Evolutionary conservation across 2,329 filamentous ascomycete genomes (phyloP).

Genomic region (Epichloe baconii): DNA sequence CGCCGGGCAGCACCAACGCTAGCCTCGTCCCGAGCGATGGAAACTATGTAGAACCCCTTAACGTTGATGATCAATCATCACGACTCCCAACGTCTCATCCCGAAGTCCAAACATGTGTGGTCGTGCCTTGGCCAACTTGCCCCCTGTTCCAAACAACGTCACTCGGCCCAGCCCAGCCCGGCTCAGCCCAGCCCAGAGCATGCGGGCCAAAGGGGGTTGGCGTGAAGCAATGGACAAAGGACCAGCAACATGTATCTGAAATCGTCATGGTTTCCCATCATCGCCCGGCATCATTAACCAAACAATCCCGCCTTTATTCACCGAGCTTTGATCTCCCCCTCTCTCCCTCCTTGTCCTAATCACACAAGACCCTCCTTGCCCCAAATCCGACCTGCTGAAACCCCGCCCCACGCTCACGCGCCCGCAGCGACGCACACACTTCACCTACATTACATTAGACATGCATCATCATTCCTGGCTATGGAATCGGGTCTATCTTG

Average conservation of each 20-base stretch:
- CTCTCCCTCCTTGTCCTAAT: too few relatives aligned
- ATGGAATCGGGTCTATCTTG: background rate
- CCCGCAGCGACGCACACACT: too few relatives aligned
- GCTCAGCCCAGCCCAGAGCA: too few relatives aligned
- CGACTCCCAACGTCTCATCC: too few relatives aligned
- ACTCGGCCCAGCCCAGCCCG: too few relatives aligned
- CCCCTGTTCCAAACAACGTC: background rate
- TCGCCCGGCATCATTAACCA: background rate
- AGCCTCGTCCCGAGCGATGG: background rate
- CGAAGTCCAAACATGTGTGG: background rate
- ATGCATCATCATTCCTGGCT: constrained; percentile 4
- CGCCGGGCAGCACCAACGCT: background rate
- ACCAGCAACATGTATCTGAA: background rate
- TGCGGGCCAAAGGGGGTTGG: too few relatives aligned
- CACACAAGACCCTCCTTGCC: too few relatives aligned
- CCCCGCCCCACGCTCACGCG: too few relatives aligned
- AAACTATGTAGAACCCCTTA: too few relatives aligned
- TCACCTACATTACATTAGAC: constrained; percentile 1
- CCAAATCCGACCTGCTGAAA: background rate
- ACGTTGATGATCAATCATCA: too few relatives aligned
- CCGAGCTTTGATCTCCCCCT: too few relatives aligned
- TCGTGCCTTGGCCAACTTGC: background rate
- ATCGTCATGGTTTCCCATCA: background rate
- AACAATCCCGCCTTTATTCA: background rate
- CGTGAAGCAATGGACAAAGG: background rate